These are phyloP conservation scores for Prunus kanzakura DNA, from an alignment of 306 rosid genomes.

Conservation along the genomic window DNA sequence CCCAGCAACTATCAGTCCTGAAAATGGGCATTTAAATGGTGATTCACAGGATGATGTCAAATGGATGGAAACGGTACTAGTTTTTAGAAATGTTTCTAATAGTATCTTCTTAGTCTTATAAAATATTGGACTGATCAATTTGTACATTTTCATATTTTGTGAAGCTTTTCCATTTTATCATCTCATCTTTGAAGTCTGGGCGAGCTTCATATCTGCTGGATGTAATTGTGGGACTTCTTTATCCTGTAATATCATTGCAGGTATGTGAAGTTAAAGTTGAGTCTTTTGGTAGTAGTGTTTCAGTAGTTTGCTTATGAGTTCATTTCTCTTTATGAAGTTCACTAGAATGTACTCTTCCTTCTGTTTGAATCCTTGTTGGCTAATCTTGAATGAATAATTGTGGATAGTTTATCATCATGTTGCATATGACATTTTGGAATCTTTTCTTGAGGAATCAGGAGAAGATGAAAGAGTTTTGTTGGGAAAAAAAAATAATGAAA, in stretches of 20 bases:
- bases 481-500: background rate
- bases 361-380: background rate
- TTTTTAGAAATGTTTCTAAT: conserved; percentile 3
- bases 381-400: background rate
- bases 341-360: background rate
- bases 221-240: conserved; percentile 79
- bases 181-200: conserved; percentile 90
- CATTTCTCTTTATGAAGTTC: background rate
- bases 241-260: conserved; percentile 96
- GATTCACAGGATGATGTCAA: conserved; percentile 84
- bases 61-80: conserved; percentile 97
- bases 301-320: background rate
- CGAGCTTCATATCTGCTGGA: conserved; percentile 82
- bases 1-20: conserved; percentile 40
- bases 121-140: conserved; percentile 23
- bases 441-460: background rate
- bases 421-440: background rate
- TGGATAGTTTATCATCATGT: background rate
- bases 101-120: conserved; percentile 21
- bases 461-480: background rate
- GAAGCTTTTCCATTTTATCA: conserved; percentile 85
- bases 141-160: conserved; percentile 28
- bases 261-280: conserved; percentile 38
- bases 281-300: background rate
- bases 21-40: conserved; percentile 64